Percentiles rank a stretch among this genome's conserved stretches.
Evolutionary conservation across 805 yeast species (phyloP).

Genomic region (Grigorovia humatica): DNA sequence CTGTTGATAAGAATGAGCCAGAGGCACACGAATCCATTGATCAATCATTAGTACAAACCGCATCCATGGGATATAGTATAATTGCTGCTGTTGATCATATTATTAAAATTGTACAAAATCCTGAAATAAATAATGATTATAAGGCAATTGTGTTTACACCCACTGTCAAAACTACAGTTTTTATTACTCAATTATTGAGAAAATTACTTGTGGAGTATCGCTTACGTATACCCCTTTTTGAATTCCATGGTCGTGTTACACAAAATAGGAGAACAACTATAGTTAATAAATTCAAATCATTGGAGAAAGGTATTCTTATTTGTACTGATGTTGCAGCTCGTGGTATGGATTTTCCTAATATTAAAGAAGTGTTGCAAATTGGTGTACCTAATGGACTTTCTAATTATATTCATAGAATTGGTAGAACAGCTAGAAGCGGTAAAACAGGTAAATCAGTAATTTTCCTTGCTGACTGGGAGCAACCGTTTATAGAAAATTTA

Average conservation of each 20-base stretch:
- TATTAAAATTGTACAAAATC: slow-evolving; percentile 24
- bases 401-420: slow-evolving; percentile 87
- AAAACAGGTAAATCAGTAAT: slow-evolving; percentile 60
- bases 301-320: slow-evolving; percentile 48
- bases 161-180: slow-evolving; percentile 59
- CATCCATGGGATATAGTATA: slow-evolving; percentile 46
- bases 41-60: slow-evolving; percentile 51
- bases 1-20: slow-evolving; percentile 65
- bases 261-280: slow-evolving; percentile 58
- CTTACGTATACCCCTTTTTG: slow-evolving; percentile 25
- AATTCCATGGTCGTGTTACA: slow-evolving; percentile 65
- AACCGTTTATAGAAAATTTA: slow-evolving; percentile 43
- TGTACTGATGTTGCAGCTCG: slow-evolving; percentile 93
- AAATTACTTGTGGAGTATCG: slow-evolving; percentile 29
- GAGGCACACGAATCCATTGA: slow-evolving; percentile 68
- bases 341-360: slow-evolving; percentile 91
- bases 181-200: slow-evolving; percentile 31
- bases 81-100: slow-evolving; percentile 47
- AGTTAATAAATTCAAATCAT: slow-evolving; percentile 42
- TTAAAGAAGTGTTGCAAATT: slow-evolving; percentile 74
- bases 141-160: slow-evolving; percentile 81
- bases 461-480: slow-evolving; percentile 47
- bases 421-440: slow-evolving; percentile 94
- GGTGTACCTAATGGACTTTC: slow-evolving; percentile 66
- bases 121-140: slow-evolving; percentile 30